These are phyloP conservation scores for Globisporangium megalacanthum DNA, from an alignment of 352 stramenopile genomes.

Conservation along the genomic window DNA sequence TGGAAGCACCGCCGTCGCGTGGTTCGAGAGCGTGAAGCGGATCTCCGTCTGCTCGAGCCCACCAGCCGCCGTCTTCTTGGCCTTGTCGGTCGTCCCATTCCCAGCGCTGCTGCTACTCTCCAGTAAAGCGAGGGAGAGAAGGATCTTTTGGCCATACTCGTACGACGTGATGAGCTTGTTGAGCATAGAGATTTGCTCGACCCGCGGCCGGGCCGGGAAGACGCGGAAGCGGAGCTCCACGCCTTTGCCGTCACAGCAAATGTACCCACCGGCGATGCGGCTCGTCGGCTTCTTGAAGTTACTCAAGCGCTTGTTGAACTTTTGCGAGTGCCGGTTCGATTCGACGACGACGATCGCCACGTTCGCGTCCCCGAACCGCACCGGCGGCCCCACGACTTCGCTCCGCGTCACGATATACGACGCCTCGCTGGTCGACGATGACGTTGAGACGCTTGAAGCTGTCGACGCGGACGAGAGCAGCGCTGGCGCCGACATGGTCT, in stretches of 20 bases:
- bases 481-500: conserved; percentile 10
- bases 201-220: conserved; percentile 48
- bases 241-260: conserved; percentile 85
- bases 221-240: conserved; percentile 65
- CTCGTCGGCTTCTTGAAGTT: conserved; percentile 88
- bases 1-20: conserved; percentile 39
- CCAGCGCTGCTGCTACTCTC: conserved; percentile 33
- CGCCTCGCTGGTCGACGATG: not conserved
- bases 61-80: conserved; percentile 6
- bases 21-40: conserved; percentile 63
- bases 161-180: conserved; percentile 84
- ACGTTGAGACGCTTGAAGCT: conserved; percentile 4
- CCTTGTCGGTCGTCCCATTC: conserved; percentile 11
- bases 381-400: conserved; percentile 14
- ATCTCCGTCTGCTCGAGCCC: conserved; percentile 44
- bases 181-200: conserved; percentile 81
- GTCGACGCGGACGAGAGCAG: conserved; percentile 4
- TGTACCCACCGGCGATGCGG: conserved; percentile 72
- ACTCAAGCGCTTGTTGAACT: conserved; percentile 80
- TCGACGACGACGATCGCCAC: conserved; percentile 71
- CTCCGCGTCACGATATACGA: not conserved
- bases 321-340: conserved; percentile 77
- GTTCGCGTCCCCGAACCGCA: conserved; percentile 68
- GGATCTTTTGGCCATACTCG: conserved; percentile 83
- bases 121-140: conserved; percentile 54